A percentile compares a stretch with the other conserved stretches of the same genome.
Evolutionary conservation across 2,329 filamentous ascomycete genomes (phyloP).

Genomic region (Fusarium anguioides): DNA sequence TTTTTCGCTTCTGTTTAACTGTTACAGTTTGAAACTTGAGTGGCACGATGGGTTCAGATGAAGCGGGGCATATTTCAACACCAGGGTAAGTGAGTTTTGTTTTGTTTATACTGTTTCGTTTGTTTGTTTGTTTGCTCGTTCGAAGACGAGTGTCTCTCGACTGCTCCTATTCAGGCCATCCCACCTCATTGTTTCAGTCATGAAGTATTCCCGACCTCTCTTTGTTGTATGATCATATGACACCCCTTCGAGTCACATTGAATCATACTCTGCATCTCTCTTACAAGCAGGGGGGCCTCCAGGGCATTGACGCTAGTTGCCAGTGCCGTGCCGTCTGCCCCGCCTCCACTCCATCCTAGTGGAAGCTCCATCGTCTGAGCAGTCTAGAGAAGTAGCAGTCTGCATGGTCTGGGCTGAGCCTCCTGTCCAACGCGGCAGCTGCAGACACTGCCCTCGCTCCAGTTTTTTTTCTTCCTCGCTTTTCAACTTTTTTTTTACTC

Average conservation of each 20-base stretch:
- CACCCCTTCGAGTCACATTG: background rate
- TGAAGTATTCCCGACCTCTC: background rate
- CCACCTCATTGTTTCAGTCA: background rate
- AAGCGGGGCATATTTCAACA: constrained; percentile 34
- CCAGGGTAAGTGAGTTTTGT: constrained; percentile 31
- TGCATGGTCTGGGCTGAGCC: constrained; percentile 21
- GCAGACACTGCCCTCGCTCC: constrained; percentile 32
- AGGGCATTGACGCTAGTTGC: constrained; percentile 24
- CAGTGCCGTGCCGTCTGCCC: constrained; percentile 24
- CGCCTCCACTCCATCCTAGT: constrained; percentile 10
- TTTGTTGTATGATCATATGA: constrained; percentile 26
- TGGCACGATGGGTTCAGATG: constrained; percentile 43
- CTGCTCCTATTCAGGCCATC: background rate
- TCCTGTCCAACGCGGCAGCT: constrained; percentile 19
- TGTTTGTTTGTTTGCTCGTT: constrained; percentile 5
- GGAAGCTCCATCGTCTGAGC: background rate
- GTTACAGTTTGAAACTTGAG: constrained; percentile 33
- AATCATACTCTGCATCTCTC: background rate
- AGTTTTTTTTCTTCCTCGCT: constrained; percentile 32
- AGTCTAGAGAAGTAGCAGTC: background rate
- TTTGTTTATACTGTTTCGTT: constrained; percentile 14
- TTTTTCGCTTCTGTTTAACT: constrained; percentile 7
- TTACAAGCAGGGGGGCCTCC: constrained; percentile 28
- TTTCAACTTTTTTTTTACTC: constrained; percentile 9
- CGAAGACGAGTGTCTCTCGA: constrained; percentile 9